Evolutionary conservation across 192 early-diverging fungal species (phyloP), one percentile per base, ranked within the genome.

Genomic region (Kickxella alabastrina): DNA sequence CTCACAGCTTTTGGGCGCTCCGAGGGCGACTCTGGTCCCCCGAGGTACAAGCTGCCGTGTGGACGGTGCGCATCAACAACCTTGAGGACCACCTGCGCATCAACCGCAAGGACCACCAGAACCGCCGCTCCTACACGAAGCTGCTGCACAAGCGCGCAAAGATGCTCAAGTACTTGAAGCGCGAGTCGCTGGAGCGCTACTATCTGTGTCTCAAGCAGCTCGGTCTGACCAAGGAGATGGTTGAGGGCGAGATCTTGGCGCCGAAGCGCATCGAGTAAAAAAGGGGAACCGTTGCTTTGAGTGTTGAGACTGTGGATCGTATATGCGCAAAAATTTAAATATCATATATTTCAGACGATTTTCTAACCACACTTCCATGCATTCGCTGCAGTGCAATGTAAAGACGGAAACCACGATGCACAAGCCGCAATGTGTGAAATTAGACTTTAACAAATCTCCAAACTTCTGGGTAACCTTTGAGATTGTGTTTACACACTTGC

Each of bases 21-120:
- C 24, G 80, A 82, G 25, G 80, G 80, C 23, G 95, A 98, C 67
- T 92, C 93, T 10, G 95, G 95, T 14, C 87, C 55, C 75, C 92
- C 6, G 91, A 92, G 68, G 95, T 94, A 12, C 95, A 98, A 85
- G 95, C 91, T 34, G 93, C 93, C 2, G 79, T 95, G 26, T 84
- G 92, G 73, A 92, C 90, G 18, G 83, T 93, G 42, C 84, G 87
- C 48, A 93, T 98, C 56, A 83, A 91, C 50, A 88, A 91, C 49
- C 78, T 98, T 60, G 56, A 85, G 46, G 79, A 83, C 14, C 95
- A 98, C 65, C 53, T 96, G 55, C 65, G 80, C 37, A 75, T 78
- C 25, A 79, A 91, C 69, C 78, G 72, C 48, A 98, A 98, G 76
- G 95, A 98, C 72, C 88, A 82, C 58, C 87, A 88, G 52, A 95